phyloP scores from a whole-genome alignment of 306 rosid species.

The Rubus parviflorus region DNA sequence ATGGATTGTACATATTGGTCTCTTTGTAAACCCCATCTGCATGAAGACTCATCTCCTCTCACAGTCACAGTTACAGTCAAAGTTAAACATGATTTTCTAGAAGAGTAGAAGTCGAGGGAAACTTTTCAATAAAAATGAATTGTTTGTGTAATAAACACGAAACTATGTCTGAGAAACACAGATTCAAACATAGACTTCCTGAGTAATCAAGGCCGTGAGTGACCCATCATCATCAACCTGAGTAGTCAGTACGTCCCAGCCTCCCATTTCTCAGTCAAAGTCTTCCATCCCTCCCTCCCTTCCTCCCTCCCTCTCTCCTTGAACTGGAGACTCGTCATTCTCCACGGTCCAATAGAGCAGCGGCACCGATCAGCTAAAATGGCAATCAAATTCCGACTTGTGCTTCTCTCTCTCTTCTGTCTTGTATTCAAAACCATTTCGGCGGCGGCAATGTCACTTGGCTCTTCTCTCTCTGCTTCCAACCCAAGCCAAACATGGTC shows the following conservation, averaged over 20 bases:
- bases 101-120: no score
- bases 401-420: conserved; percentile 1
- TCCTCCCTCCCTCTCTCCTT: conserved; percentile 9
- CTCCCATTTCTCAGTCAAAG: not conserved
- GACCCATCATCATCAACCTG: no score
- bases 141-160: accelerated
- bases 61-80: no score
- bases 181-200: accelerated
- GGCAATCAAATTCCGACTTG: not conserved
- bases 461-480: conserved; percentile 55
- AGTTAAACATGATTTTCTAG: no score
- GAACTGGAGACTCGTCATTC: not conserved
- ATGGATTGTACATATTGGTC: no score
- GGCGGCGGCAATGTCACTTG: conserved; percentile 29
- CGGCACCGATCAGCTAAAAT: not conserved
- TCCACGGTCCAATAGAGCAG: no score
- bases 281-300: conserved; percentile 17
- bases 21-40: no score
- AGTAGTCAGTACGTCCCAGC: no score
- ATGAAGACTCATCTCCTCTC: no score
- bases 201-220: no score
- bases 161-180: no score
- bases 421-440: not conserved
- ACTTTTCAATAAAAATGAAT: accelerated
- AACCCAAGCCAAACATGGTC: conserved; percentile 43